phyloP scores from a whole-genome alignment of 2,329 filamentous ascomycete genomes.

The Fusarium kyushuense region DNA sequence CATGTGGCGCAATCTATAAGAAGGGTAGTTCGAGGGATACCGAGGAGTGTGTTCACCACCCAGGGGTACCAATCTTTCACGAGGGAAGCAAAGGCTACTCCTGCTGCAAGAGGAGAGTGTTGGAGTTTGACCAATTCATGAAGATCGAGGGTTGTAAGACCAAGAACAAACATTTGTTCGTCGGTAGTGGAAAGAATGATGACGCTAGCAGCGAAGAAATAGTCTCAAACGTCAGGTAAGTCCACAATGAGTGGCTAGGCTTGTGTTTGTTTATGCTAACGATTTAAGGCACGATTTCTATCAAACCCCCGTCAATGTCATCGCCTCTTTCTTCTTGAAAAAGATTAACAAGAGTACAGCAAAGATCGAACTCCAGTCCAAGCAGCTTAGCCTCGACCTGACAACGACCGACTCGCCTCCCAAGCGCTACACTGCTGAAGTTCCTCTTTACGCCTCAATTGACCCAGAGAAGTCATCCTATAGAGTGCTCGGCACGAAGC shows the following conservation, averaged over 20 bases:
- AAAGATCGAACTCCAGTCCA: constrained; percentile 74
- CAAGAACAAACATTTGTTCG: constrained; percentile 84
- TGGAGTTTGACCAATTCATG: constrained; percentile 99
- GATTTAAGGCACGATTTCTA: constrained; percentile 81
- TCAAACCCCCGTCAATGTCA: constrained; percentile 86
- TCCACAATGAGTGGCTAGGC: not conserved
- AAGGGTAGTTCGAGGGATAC: constrained; percentile 70
- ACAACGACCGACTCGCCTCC: constrained; percentile 80
- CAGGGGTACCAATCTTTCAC: constrained; percentile 92
- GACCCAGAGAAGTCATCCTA: constrained; percentile 79
- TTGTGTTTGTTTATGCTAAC: constrained; percentile 20
- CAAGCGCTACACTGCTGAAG: constrained; percentile 81
- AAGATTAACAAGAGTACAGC: constrained; percentile 90
- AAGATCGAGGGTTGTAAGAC: constrained; percentile 92
- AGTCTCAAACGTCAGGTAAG: constrained; percentile 80
- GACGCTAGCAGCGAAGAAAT: constrained; percentile 73
- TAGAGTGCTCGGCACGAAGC: constrained; percentile 88
- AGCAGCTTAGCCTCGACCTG: constrained; percentile 80
- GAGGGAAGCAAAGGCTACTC: constrained; percentile 98
- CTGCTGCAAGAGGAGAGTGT: constrained; percentile 93
- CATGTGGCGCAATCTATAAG: constrained; percentile 76
- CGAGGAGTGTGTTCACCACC: constrained; percentile 89
- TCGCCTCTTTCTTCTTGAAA: constrained; percentile 94
- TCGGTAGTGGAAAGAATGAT: constrained; percentile 79
- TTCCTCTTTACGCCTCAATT: constrained; percentile 82